Evolutionary conservation across 257 asterid genomes (phyloP), one percentile per base, ranked within the genome.

Genomic region (Lycium ferocissimum): DNA sequence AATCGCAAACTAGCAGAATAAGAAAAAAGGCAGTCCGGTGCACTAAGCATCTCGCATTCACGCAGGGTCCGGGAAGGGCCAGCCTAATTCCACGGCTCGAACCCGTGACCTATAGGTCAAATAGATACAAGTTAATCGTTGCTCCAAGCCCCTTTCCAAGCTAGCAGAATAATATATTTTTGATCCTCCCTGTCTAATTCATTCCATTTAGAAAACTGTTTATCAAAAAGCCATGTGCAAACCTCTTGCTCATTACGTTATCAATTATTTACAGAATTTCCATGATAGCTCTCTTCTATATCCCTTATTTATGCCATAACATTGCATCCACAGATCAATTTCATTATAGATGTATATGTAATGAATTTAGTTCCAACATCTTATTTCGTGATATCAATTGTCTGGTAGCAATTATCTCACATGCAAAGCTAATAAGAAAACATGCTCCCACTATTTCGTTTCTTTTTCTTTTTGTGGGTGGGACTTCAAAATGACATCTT

Each of bases 381-480:
- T 13, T 37, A 13, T 67, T 66, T 14, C 1, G 40, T 67, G 11
- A 35, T 35, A 35, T 35, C 45, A 67, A 35, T 35, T 35, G 6
- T 35, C 49, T 14, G 37, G 45, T 26, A 33, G 45, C n/a, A 26
- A 66, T 66, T 66, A 66, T 66, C 43, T 65, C 17, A 5, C 73
- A 66, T 35, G 47, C n/a, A 67, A 33, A 35, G 47, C 17, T 20
- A 35, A 67, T 26, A 35, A 66, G n/a, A 11, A 66, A 66, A 33
- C 73, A 66, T 67, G 75, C 75, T 12, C 47, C 63, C 22, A 75
- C 62, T 62, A 75, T 22, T 75, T 75, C 9, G 22, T 75, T 75
- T 49, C n/a, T 75, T 75, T 75, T 75, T 51, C 43, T 49, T 49
- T 75, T 49, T 75, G 22, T 47, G 81, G 57, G 62, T 75, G 81